Evolutionary conservation across 495 filamentous ascomycete species (phyloP).

Genomic region (Halenospora varia): DNA sequence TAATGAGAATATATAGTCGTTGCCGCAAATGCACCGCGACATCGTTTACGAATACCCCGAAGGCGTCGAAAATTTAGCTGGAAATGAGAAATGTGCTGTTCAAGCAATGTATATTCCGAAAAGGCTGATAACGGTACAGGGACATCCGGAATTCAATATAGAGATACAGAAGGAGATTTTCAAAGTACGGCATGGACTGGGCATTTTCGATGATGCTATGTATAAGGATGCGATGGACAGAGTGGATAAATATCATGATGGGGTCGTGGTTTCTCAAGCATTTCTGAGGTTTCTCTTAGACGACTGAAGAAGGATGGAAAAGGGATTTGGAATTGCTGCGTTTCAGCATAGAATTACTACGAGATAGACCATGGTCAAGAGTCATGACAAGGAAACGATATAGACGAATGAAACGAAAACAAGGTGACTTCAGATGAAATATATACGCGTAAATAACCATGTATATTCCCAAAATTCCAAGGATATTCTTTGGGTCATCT

Average conservation of each 20-base stretch:
- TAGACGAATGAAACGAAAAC: too few relatives aligned
- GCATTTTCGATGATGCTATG: conserved; percentile 61
- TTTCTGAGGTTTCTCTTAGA: conserved; percentile 76
- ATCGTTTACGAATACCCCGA: conserved; percentile 63
- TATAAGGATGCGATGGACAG: conserved; percentile 63
- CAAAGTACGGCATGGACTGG: conserved; percentile 48
- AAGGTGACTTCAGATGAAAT: too few relatives aligned
- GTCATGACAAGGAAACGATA: too few relatives aligned
- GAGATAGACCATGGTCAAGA: too few relatives aligned
- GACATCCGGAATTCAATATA: conserved; percentile 83
- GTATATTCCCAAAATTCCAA: too few relatives aligned
- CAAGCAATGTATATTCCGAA: conserved; percentile 76
- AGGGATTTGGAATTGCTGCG: too few relatives aligned
- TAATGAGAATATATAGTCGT: conserved; percentile 43
- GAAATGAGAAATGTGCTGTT: conserved; percentile 61
- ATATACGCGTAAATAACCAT: too few relatives aligned
- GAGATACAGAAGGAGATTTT: conserved; percentile 73
- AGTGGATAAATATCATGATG: conserved; percentile 67
- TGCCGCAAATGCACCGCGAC: conserved; percentile 91
- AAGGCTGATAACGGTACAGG: conserved; percentile 75
- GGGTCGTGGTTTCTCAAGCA: conserved; percentile 58
- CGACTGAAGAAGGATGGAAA: not conserved
- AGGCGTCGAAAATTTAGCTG: conserved; percentile 59
- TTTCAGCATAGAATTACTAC: too few relatives aligned
- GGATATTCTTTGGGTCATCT: too few relatives aligned